Conservation (phyloP, 139 green algal genomes). For the Desmodesmus armatus region DNA sequence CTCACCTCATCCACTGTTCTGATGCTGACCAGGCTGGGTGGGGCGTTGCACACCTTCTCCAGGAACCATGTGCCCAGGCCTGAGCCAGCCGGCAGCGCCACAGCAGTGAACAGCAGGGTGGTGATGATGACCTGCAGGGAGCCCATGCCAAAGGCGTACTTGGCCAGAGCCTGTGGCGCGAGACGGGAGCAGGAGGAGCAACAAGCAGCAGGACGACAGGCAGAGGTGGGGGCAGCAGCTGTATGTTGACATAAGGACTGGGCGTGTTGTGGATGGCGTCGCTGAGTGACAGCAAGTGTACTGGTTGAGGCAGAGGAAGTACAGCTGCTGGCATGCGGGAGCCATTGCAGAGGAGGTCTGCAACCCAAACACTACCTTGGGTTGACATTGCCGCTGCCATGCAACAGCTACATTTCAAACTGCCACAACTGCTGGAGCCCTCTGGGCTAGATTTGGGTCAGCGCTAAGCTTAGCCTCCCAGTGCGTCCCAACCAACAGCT, state of each 20-base stretch:
- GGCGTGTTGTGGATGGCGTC: too few species aligned
- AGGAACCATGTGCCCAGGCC: slow-evolving; percentile 88
- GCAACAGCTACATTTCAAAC: too few species aligned
- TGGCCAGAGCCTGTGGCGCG: slow-evolving; percentile 79
- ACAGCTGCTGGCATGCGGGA: background rate
- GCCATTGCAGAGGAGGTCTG: background rate
- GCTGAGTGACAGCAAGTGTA: too few species aligned
- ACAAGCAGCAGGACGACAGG: slow-evolving; percentile 1
- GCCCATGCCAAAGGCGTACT: slow-evolving; percentile 96
- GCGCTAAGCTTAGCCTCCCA: too few species aligned
- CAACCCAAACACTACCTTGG: too few species aligned
- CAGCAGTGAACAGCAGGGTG: slow-evolving; percentile 79
- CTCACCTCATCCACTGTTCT: slow-evolving; percentile 67
- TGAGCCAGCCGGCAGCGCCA: slow-evolving; percentile 83
- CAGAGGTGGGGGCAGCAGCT: background rate
- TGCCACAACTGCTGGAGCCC: too few species aligned
- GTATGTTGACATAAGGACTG: too few species aligned
- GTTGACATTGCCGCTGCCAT: too few species aligned
- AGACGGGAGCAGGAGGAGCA: slow-evolving; percentile 15
- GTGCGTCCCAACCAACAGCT: too few species aligned
- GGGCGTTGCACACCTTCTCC: slow-evolving; percentile 65
- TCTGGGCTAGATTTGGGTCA: too few species aligned
- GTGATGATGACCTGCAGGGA: slow-evolving; percentile 82
- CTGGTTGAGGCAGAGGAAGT: background rate
- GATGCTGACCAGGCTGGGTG: slow-evolving; percentile 68